Evolutionary conservation across 75 land plant genomes (phyloP), one percentile per base, ranked within the genome.

Genomic region (Chamaecyparis obtusa): DNA sequence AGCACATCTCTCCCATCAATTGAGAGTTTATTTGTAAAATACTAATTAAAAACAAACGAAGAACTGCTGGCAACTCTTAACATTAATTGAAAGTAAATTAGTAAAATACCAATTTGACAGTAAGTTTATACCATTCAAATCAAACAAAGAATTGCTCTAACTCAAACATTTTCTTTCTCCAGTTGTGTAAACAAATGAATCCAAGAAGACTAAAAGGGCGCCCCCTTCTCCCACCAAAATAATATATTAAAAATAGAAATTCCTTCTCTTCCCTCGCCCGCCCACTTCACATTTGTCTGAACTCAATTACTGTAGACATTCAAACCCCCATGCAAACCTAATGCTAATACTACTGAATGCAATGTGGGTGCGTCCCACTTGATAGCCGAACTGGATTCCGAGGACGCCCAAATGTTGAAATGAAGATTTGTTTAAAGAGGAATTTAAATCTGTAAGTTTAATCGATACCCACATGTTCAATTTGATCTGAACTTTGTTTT

Each of bases 221-320:
- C 69, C n/a, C 69, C 69, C n/a, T 24, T 64, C 69, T 64, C 69
- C 69, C 69, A 21, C 69, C 69, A 64, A 64, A 64, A 64, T 64
- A 72, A 72, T 32, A 72, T 72, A 72, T 72, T 32, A 81, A 81
- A 81, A 81, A 81, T 43, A 43, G 24, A 81, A 41, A 81, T 43
- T 81, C n/a, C 48, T 44, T 44, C 10, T 49, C 32, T 81, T 81
- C 83, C 83, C 83, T 81, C 83, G 83, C 83, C 83, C 83, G 83
- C 83, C 83, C 48, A 81, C 83, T 81, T n/a, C 83, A 43, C 51
- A 81, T 81, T 43, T 44, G 48, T 81, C 83, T 27, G 83, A 81
- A 81, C 83, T 81, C 49, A 44, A 81, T 81, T 44, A 33, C 76
- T 21, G 11, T 41, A 44, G 30, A 41, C 51, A 81, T 81, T 81